Percentiles rank a stretch among this genome's conserved stretches.
Conservation (phyloP, 768 basidiomycete genomes). For the Boletus sensibilis region DNA sequence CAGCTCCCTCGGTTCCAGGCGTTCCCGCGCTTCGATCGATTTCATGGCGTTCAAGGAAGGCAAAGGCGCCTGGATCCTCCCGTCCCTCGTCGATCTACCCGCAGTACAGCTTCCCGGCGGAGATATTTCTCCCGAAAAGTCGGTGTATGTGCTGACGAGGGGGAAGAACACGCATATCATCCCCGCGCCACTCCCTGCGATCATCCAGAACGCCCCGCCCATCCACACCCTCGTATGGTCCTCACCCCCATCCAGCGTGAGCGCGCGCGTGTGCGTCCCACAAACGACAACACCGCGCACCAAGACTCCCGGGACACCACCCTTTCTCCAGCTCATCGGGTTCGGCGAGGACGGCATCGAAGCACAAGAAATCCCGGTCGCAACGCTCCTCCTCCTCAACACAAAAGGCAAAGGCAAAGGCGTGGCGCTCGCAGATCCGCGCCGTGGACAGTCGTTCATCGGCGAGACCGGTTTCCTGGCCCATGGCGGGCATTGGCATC, state of each 20-base stretch:
- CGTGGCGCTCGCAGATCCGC: constrained; percentile 41
- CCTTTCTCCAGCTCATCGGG: constrained; percentile 66
- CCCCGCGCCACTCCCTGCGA: constrained; percentile 63
- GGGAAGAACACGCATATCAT: constrained; percentile 69
- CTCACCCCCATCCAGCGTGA: constrained; percentile 52
- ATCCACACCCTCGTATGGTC: constrained; percentile 59
- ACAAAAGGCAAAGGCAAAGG: constrained; percentile 41
- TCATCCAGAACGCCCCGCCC: constrained; percentile 46
- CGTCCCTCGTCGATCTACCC: constrained; percentile 26
- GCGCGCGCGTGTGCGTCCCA: constrained; percentile 48
- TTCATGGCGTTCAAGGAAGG: constrained; percentile 40
- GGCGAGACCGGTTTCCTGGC: constrained; percentile 55
- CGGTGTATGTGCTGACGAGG: constrained; percentile 63
- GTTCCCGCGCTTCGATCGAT: constrained; percentile 46
- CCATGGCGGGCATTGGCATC: constrained; percentile 50
- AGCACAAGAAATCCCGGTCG: constrained; percentile 62
- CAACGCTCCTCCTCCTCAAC: constrained; percentile 42
- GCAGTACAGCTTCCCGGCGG: constrained; percentile 18
- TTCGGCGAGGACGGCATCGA: constrained; percentile 74
- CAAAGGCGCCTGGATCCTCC: constrained; percentile 29
- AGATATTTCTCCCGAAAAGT: constrained; percentile 31
- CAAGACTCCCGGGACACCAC: constrained; percentile 14
- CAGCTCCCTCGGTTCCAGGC: constrained; percentile 28
- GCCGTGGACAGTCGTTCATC: constrained; percentile 59
- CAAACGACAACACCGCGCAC: constrained; percentile 11